phyloP scores from a whole-genome alignment of 768 basidiomycete genomes.

The Leccinellum luteum region DNA sequence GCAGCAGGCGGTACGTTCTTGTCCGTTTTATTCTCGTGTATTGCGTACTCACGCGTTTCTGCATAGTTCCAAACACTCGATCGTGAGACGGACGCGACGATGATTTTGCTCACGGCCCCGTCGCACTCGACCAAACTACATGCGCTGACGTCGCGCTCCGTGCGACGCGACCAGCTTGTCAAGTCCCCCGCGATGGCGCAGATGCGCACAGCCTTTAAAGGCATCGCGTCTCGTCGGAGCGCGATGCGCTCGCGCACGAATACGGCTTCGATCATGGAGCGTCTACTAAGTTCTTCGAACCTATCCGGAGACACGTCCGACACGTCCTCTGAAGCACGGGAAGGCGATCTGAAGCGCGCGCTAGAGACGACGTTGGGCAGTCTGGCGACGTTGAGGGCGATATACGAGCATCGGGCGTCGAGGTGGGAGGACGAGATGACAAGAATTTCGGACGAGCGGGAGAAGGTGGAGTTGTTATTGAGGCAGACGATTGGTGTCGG shows the following conservation, averaged over 20 bases:
- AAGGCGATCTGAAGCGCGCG: conserved; percentile 66
- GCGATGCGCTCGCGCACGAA: conserved; percentile 44
- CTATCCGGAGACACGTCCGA: conserved; percentile 57
- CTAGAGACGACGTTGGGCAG: conserved; percentile 68
- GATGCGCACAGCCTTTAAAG: conserved; percentile 57
- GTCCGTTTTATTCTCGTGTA: not conserved
- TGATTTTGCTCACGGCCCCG: conserved; percentile 72
- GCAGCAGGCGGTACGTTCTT: conserved; percentile 57
- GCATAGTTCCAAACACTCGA: conserved; percentile 73
- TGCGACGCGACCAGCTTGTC: conserved; percentile 54
- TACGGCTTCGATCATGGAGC: conserved; percentile 45
- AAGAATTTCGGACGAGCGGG: conserved; percentile 62
- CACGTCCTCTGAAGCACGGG: conserved; percentile 44
- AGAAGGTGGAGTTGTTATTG: conserved; percentile 62
- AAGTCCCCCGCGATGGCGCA: conserved; percentile 49
- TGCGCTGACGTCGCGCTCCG: conserved; percentile 61
- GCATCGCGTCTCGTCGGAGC: conserved; percentile 56
- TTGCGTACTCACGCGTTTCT: not conserved
- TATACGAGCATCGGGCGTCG: conserved; percentile 68
- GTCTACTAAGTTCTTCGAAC: conserved; percentile 37
- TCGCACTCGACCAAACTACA: conserved; percentile 69
- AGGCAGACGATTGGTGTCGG: conserved; percentile 58
- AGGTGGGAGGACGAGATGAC: conserved; percentile 72
- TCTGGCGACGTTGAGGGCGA: conserved; percentile 55
- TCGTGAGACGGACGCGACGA: conserved; percentile 76